Evolutionary conservation across 1,284 basidiomycete genomes (phyloP).

Genomic region (Marasmius sp.): DNA sequence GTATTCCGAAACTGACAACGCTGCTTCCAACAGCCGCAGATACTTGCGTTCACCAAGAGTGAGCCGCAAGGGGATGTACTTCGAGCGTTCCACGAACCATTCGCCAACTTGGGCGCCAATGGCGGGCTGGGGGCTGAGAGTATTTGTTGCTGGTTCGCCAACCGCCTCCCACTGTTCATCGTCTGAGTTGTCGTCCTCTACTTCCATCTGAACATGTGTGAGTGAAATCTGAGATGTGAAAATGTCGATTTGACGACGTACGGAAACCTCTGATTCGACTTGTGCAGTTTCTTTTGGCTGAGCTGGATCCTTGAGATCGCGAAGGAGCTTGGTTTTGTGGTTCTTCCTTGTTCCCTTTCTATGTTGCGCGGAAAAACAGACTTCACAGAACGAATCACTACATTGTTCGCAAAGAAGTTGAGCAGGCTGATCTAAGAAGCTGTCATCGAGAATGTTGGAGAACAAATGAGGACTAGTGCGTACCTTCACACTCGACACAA

Average conservation of each 20-base stretch:
- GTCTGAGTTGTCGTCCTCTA: constrained; percentile 46
- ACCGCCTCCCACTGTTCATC: constrained; percentile 51
- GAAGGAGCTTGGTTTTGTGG: constrained; percentile 57
- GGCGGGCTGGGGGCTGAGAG: constrained; percentile 51
- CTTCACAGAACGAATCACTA: constrained; percentile 72
- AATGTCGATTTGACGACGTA: background rate
- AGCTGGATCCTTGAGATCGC: constrained; percentile 21
- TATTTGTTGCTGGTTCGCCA: constrained; percentile 35
- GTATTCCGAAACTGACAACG: constrained; percentile 78
- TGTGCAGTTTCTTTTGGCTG: constrained; percentile 18
- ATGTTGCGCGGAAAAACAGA: constrained; percentile 80
- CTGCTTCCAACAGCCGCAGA: constrained; percentile 77
- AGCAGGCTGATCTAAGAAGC: constrained; percentile 70
- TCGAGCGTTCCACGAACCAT: constrained; percentile 78
- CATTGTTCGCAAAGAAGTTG: constrained; percentile 71
- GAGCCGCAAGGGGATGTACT: constrained; percentile 75
- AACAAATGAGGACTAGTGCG: constrained; percentile 17
- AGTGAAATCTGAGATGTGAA: background rate
- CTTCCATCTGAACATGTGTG: constrained; percentile 43
- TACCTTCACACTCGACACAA: constrained; percentile 83
- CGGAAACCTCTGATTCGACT: constrained; percentile 5
- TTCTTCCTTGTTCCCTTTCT: constrained; percentile 72
- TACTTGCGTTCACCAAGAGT: constrained; percentile 73
- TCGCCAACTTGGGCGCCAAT: constrained; percentile 65
- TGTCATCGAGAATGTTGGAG: background rate